Conservation (phyloP, 1,284 basidiomycete species). For the Irpex lacteus region DNA sequence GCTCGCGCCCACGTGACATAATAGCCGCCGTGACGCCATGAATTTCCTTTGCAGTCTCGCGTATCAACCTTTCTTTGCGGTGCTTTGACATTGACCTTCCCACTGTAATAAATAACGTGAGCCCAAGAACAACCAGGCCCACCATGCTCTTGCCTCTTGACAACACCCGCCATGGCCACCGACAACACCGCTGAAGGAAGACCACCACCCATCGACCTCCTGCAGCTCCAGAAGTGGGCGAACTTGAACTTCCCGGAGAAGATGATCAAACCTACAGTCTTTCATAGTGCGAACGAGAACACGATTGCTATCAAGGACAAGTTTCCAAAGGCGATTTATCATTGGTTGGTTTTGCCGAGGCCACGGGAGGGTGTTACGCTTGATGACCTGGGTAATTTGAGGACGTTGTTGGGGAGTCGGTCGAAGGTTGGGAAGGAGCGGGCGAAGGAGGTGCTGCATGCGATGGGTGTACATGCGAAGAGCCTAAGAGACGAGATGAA, state of each 20-base stretch:
- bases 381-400: constrained; percentile 53
- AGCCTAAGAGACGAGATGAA: constrained; percentile 60
- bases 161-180: neutral
- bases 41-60: neutral
- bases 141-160: neutral
- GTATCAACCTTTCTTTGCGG: neutral
- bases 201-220: neutral
- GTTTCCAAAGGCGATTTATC: constrained; percentile 85
- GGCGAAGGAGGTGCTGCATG: constrained; percentile 54
- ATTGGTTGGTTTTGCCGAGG: constrained; percentile 79
- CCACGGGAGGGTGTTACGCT: constrained; percentile 31
- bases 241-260: neutral
- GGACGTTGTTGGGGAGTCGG: constrained; percentile 48
- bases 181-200: neutral
- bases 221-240: neutral
- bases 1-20: neutral
- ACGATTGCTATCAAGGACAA: constrained; percentile 81
- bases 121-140: neutral
- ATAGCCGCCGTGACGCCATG: neutral
- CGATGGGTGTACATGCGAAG: constrained; percentile 56
- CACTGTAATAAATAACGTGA: neutral
- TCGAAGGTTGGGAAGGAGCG: constrained; percentile 25
- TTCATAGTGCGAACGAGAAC: constrained; percentile 53
- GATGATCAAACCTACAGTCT: constrained; percentile 50
- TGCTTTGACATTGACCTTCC: neutral